These are phyloP conservation scores for Infundibulicybe gibba DNA, from an alignment of 768 basidiomycete species.

Conservation along the genomic window DNA sequence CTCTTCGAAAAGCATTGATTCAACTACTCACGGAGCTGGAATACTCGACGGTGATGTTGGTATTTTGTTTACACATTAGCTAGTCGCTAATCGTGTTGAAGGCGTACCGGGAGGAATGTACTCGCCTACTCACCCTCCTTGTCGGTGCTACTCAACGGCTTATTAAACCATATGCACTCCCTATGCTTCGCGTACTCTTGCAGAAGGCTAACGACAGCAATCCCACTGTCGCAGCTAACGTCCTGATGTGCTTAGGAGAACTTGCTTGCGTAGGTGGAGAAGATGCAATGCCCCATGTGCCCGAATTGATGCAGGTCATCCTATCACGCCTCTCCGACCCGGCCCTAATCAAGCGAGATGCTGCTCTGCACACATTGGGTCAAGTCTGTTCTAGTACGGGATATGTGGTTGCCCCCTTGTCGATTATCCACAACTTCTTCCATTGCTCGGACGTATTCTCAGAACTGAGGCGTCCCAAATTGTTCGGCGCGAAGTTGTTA, in stretches of 20 bases:
- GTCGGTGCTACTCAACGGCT: slow-evolving; percentile 90
- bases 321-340: slow-evolving; percentile 89
- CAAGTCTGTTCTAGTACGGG: slow-evolving; percentile 96
- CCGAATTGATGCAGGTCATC: slow-evolving; percentile 87
- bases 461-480: slow-evolving; percentile 70
- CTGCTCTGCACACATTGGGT: slow-evolving; percentile 90
- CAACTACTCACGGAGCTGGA: slow-evolving; percentile 96
- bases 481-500: slow-evolving; percentile 85
- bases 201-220: slow-evolving; percentile 86
- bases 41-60: slow-evolving; percentile 81
- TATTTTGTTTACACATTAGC: not conserved
- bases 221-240: slow-evolving; percentile 85
- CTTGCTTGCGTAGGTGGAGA: slow-evolving; percentile 92
- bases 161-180: slow-evolving; percentile 93
- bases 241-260: slow-evolving; percentile 93
- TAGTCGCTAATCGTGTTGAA: slow-evolving; percentile 21
- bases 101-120: slow-evolving; percentile 88
- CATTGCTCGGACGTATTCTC: slow-evolving; percentile 78
- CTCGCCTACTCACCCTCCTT: slow-evolving; percentile 82
- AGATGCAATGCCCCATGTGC: slow-evolving; percentile 79
- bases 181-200: slow-evolving; percentile 90
- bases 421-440: slow-evolving; percentile 89
- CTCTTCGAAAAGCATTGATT: slow-evolving; percentile 90
- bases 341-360: slow-evolving; percentile 84
- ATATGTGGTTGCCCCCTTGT: slow-evolving; percentile 90